Evolutionary conservation across 2,329 filamentous ascomycete genomes (phyloP), one percentile per base, ranked within the genome.

Genomic region (Pestalotiopsis fici): DNA sequence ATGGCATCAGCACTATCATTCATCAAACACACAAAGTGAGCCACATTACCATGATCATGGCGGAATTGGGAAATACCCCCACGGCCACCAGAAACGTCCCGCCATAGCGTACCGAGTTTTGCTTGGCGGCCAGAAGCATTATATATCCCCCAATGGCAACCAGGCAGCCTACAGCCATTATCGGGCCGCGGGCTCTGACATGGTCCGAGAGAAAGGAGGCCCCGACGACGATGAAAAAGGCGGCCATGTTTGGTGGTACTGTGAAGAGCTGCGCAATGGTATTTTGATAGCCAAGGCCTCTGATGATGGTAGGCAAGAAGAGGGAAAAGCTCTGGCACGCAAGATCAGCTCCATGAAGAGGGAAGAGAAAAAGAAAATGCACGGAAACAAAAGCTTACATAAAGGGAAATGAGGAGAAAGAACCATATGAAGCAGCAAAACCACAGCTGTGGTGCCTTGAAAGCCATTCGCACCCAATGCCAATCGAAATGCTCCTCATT

Each of bases 11-110:
- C 28, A 23, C n/a, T 3, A 3, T 50, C 15, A 4, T 63, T 15
- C 11, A 11, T 47, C 18, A 7, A 15, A 43, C 3, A 31, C 18
- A 60, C 12, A 13, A 47, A 2, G 9, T 23, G 12, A 15, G 21
- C 15, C 3, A 31, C 62, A n/a, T 56, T 1, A 64, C 62, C 62
- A 64, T 64, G 43, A 55, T 64, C 62, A 64, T 64, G n/a, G 62
- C 62, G 13, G 62, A 64, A 27, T 54, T 91, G 0, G 95, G 94
- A 74, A 97, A 97, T 72, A 97, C 97, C 1, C 95, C 94, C 67
- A 95, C 83, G 0, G 95, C 94, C 0, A 91, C 94, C 0, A 98
- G 83, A 78, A 97, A 98, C 0, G 89, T 92, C 0, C 92, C 95
- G 0, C 90, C 92, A 77, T 98, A 98, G 74, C 94, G 91, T 0